A percentile compares a stretch with the other conserved stretches of the same genome.
phyloP scores from a whole-genome alignment of 352 stramenopile species.

The Phytophthora hybrid region DNA sequence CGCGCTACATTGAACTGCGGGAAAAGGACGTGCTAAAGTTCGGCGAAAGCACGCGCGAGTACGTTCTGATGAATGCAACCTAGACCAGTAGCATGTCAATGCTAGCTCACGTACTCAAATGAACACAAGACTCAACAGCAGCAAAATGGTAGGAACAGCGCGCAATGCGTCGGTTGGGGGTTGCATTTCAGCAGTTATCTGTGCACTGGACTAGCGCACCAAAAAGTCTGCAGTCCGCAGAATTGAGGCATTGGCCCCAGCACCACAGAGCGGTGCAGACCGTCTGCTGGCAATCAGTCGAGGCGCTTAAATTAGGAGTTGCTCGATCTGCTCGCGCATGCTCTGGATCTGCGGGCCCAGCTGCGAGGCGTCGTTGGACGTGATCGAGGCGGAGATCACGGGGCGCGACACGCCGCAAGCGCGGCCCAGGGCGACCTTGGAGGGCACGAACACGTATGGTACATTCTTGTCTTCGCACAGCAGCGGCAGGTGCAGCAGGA shows the following conservation, averaged over 20 bases:
- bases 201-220: slow-evolving; percentile 24
- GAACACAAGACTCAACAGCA: too few relatives aligned
- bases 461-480: slow-evolving; percentile 99
- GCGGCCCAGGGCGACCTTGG: slow-evolving; percentile 98
- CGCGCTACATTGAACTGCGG: slow-evolving; percentile 97
- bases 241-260: not conserved
- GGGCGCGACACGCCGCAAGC: slow-evolving; percentile 99
- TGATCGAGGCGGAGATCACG: slow-evolving; percentile 99
- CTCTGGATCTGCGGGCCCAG: slow-evolving; percentile 98
- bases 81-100: slow-evolving; percentile 17
- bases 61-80: slow-evolving; percentile 93
- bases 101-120: too few relatives aligned
- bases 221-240: slow-evolving; percentile 16
- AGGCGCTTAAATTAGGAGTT: slow-evolving; percentile 98
- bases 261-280: not conserved
- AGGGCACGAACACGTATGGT: slow-evolving; percentile 94
- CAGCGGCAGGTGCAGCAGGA: slow-evolving; percentile 99
- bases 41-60: slow-evolving; percentile 97
- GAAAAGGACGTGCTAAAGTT: slow-evolving; percentile 97
- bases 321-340: slow-evolving; percentile 99
- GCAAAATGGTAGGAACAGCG: not conserved
- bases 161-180: slow-evolving; percentile 25
- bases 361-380: slow-evolving; percentile 99
- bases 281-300: slow-evolving; percentile 35
- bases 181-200: slow-evolving; percentile 40